These are phyloP conservation scores for Glutinoglossum americanum DNA, from an alignment of 495 filamentous ascomycete genomes.

Conservation along the genomic window DNA sequence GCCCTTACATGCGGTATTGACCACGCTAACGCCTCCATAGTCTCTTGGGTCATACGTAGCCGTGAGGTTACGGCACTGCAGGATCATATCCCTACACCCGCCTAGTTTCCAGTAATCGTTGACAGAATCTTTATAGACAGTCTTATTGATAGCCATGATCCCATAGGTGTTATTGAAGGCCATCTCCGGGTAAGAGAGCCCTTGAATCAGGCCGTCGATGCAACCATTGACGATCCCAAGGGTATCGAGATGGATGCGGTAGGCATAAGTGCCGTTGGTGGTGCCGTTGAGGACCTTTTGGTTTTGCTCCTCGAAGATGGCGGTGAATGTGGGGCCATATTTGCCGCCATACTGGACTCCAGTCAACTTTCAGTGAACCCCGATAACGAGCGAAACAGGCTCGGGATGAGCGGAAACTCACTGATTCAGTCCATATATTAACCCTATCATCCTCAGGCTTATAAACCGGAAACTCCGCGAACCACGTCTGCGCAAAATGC, in stretches of 20 bases:
- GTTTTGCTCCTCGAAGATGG: slow-evolving; percentile 10
- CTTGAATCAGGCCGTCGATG: slow-evolving; percentile 46
- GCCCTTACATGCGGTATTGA: slow-evolving; percentile 1
- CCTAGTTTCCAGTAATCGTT: slow-evolving; percentile 24
- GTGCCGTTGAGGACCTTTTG: too few species aligned
- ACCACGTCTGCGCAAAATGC: slow-evolving; percentile 37
- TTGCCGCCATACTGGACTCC: slow-evolving; percentile 11
- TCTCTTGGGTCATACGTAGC: background rate
- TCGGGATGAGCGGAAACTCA: background rate
- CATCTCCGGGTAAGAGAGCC: slow-evolving; percentile 42
- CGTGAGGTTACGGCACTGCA: slow-evolving; percentile 7
- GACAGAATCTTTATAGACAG: slow-evolving; percentile 24
- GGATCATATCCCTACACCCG: slow-evolving; percentile 7
- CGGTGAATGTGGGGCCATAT: slow-evolving; percentile 8
- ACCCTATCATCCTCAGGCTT: slow-evolving; percentile 32
- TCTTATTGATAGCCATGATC: slow-evolving; percentile 38
- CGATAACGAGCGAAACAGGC: too few species aligned
- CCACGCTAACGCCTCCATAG: background rate
- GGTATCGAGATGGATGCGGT: slow-evolving; percentile 8
- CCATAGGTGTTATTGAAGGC: slow-evolving; percentile 60
- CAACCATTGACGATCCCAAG: slow-evolving; percentile 11
- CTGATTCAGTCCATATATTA: slow-evolving; percentile 30
- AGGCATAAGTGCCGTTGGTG: too few species aligned
- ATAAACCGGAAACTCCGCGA: slow-evolving; percentile 31
- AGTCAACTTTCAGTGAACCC: too few species aligned